Evolutionary conservation across 192 early-diverging fungal genomes (phyloP).

Genomic region (Rhizophlyctis rosea): DNA sequence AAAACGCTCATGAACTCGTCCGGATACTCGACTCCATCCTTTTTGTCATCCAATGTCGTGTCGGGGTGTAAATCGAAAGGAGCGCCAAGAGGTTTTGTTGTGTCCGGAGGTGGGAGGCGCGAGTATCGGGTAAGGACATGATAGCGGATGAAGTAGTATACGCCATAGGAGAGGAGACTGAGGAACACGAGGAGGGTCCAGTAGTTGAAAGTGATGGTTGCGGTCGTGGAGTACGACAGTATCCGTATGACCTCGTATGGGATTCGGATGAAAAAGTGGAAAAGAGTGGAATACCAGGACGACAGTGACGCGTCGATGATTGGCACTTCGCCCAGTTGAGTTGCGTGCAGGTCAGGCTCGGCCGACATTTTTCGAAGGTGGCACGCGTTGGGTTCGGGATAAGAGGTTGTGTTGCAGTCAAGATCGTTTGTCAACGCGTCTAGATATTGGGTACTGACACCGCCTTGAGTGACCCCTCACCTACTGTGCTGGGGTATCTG

Average conservation of each 20-base stretch:
- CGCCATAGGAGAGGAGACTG: slow-evolving; percentile 1
- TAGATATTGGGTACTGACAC: no score
- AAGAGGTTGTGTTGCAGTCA: no score
- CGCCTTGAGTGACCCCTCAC: no score
- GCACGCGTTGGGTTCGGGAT: no score
- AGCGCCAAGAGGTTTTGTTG: slow-evolving; percentile 19
- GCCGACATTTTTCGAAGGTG: no score
- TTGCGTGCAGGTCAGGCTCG: no score
- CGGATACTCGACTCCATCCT: slow-evolving; percentile 35
- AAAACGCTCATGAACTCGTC: slow-evolving; percentile 82
- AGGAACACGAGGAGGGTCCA: slow-evolving; percentile 28
- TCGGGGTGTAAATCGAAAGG: slow-evolving; percentile 78
- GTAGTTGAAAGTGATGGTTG: slow-evolving; percentile 40
- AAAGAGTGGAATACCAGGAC: neutral
- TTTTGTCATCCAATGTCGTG: slow-evolving; percentile 51
- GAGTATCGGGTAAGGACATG: slow-evolving; percentile 70
- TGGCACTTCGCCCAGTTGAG: neutral
- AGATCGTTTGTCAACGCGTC: no score
- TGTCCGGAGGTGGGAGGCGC: slow-evolving; percentile 54
- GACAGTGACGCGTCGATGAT: neutral
- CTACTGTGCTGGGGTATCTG: no score
- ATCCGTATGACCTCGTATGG: slow-evolving; percentile 17
- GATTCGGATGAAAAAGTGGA: neutral
- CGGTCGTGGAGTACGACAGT: slow-evolving; percentile 29
- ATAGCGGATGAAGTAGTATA: slow-evolving; percentile 66